A percentile compares a stretch with the other conserved stretches of the same genome.
phyloP scores from a whole-genome alignment of 2,329 filamentous ascomycete species.

The Pseudonectria buxi region DNA sequence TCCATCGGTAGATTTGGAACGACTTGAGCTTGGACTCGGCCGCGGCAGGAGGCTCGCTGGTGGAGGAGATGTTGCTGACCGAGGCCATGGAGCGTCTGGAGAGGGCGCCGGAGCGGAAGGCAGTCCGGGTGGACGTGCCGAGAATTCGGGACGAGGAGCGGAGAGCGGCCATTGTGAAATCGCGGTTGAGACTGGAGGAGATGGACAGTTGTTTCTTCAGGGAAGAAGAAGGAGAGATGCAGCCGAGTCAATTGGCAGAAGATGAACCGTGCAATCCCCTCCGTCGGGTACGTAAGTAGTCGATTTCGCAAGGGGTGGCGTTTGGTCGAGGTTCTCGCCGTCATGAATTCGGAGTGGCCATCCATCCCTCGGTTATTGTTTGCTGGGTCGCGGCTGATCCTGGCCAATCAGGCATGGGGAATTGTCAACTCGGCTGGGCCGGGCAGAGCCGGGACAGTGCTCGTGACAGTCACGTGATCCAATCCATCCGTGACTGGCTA shows the following conservation, averaged over 20 bases:
- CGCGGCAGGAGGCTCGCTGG: constrained; percentile 53
- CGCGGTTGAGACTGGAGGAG: constrained; percentile 18
- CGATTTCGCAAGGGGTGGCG: constrained; percentile 14
- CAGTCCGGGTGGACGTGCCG: constrained; percentile 37
- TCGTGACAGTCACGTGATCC: constrained; percentile 18
- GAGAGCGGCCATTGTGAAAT: constrained; percentile 51
- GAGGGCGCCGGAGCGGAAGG: constrained; percentile 34
- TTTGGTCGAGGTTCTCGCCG: constrained; percentile 19
- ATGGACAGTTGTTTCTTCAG: constrained; percentile 17
- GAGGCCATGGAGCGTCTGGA: constrained; percentile 49
- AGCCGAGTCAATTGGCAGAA: constrained; percentile 21
- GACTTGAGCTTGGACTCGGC: constrained; percentile 73
- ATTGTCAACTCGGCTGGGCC: constrained; percentile 27
- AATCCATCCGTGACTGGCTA: not conserved
- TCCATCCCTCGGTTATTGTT: constrained; percentile 27
- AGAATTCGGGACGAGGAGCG: constrained; percentile 51
- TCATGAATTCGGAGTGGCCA: constrained; percentile 21
- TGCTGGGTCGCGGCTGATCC: constrained; percentile 8
- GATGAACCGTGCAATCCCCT: constrained; percentile 22
- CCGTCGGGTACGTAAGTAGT: constrained; percentile 16
- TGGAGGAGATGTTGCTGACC: constrained; percentile 48
- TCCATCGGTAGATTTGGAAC: constrained; percentile 99
- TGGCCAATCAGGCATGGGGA: constrained; percentile 19
- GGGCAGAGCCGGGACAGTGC: constrained; percentile 21
- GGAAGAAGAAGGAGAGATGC: constrained; percentile 9